A percentile compares a stretch with the other conserved stretches of the same genome.
Evolutionary conservation across 2,329 filamentous ascomycete species (phyloP).

Genomic region (Akanthomyces lecanii): DNA sequence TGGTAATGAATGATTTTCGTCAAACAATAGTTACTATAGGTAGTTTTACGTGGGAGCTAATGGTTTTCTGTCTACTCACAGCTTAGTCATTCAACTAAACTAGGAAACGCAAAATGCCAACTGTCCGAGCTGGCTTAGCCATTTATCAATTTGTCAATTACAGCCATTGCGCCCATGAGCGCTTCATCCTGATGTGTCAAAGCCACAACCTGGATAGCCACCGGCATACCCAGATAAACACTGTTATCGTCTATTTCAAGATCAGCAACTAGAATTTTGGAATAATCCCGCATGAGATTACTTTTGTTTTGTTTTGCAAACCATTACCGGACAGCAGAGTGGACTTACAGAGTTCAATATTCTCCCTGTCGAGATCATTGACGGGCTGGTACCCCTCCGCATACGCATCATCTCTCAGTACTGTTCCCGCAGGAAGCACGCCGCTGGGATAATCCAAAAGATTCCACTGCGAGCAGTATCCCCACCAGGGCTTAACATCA

Average conservation of each 20-base stretch:
- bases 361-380: conserved; percentile 20
- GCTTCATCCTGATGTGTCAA: conserved; percentile 21
- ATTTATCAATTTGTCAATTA: conserved; percentile 17
- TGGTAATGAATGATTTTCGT: too few relatives aligned
- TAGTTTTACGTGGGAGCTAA: too few relatives aligned
- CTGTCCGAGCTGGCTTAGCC: neutral
- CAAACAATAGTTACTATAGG: too few relatives aligned
- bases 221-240: conserved; percentile 20
- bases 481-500: conserved; percentile 43
- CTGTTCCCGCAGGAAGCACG: conserved; percentile 19
- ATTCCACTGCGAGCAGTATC: conserved; percentile 62
- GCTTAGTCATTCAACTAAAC: neutral
- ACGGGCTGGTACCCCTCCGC: conserved; percentile 16
- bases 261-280: neutral
- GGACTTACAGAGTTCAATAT: conserved; percentile 20
- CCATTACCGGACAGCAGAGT: neutral
- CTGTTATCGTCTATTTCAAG: conserved; percentile 16
- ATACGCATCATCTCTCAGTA: conserved; percentile 18
- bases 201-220: conserved; percentile 21
- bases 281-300: neutral
- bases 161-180: conserved; percentile 19
- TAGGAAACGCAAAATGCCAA: too few relatives aligned
- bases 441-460: conserved; percentile 56
- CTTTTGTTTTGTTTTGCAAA: neutral
- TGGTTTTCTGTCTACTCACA: too few relatives aligned